A percentile compares a stretch with the other conserved stretches of the same genome.
phyloP scores from a whole-genome alignment of 2,329 filamentous ascomycete genomes.

The Hypoxylon sp. region DNA sequence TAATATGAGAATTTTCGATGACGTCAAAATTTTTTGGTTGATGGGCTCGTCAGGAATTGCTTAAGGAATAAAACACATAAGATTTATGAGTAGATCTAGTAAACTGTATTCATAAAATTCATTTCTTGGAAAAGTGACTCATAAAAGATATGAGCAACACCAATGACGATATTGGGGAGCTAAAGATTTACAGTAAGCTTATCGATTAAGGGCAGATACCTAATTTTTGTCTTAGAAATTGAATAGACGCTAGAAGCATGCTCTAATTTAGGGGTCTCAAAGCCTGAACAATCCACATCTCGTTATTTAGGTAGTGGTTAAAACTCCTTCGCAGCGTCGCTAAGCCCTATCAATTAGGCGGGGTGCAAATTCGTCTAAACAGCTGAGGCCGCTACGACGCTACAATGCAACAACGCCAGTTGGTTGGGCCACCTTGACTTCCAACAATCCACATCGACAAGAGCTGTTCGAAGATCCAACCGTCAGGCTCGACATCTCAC shows the following conservation, averaged over 20 bases:
- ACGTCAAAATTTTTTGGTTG: not conserved
- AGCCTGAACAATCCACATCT: slow-evolving; percentile 1
- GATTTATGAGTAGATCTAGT: not conserved
- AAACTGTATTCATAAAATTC: slow-evolving; percentile 2
- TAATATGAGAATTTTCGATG: slow-evolving; percentile 16
- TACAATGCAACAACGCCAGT: not conserved
- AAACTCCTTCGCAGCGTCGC: slow-evolving; percentile 9
- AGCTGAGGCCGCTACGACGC: not conserved
- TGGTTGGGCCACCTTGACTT: slow-evolving; percentile 27
- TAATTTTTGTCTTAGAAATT: not conserved
- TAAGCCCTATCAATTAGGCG: slow-evolving; percentile 31
- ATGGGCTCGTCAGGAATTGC: not conserved
- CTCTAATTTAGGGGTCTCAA: slow-evolving; percentile 15
- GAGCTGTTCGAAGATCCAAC: slow-evolving; percentile 31
- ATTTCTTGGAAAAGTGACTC: slow-evolving; percentile 40
- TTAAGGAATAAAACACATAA: not conserved
- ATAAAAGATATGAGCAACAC: slow-evolving; percentile 22
- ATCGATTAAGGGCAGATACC: slow-evolving; percentile 33
- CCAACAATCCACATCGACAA: slow-evolving; percentile 23
- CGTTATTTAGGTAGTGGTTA: slow-evolving; percentile 12
- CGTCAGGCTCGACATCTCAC: slow-evolving; percentile 46
- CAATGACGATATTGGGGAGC: slow-evolving; percentile 32
- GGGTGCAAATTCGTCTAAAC: slow-evolving; percentile 23
- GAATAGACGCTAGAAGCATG: slow-evolving; percentile 5
- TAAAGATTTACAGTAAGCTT: slow-evolving; percentile 38